phyloP scores from a whole-genome alignment of 83 land plant species.

The Picea abies region DNA sequence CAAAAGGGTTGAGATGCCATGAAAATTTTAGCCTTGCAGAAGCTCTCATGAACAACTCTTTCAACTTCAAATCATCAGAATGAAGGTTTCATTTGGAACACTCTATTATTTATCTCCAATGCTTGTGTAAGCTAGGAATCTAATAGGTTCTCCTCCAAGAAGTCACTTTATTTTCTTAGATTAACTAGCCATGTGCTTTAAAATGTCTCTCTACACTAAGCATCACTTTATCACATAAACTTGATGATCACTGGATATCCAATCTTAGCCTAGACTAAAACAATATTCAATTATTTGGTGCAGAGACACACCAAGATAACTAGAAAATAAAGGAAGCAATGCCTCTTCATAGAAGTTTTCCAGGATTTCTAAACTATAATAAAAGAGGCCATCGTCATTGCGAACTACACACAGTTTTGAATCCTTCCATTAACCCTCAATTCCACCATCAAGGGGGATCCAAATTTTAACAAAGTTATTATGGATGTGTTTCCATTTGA shows the following conservation, averaged over 20 bases:
- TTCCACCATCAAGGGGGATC: constrained; percentile 5
- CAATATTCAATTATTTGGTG: constrained; percentile 30
- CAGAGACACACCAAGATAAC: constrained; percentile 22
- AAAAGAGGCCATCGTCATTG: constrained; percentile 37
- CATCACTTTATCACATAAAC: constrained; percentile 22
- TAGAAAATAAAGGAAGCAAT: constrained; percentile 33
- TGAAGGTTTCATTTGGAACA: too few species aligned
- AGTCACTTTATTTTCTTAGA: background rate
- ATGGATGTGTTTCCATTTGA: constrained; percentile 14
- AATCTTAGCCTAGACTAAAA: constrained; percentile 33
- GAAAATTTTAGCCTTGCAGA: too few species aligned
- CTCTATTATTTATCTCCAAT: too few species aligned
- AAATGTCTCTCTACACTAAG: constrained; percentile 33
- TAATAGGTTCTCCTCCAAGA: too few species aligned
- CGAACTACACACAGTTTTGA: constrained; percentile 35
- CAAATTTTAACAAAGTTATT: background rate
- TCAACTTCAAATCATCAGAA: too few species aligned
- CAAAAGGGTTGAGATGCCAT: too few species aligned
- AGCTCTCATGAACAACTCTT: too few species aligned
- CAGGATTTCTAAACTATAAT: constrained; percentile 21
- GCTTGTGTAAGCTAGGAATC: too few species aligned
- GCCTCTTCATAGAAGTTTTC: constrained; percentile 33
- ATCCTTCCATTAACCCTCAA: constrained; percentile 42
- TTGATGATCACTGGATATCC: constrained; percentile 14
- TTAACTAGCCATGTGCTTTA: constrained; percentile 16